Evolutionary conservation across 306 rosid species (phyloP).

Genomic region (Dryas octopetala): DNA sequence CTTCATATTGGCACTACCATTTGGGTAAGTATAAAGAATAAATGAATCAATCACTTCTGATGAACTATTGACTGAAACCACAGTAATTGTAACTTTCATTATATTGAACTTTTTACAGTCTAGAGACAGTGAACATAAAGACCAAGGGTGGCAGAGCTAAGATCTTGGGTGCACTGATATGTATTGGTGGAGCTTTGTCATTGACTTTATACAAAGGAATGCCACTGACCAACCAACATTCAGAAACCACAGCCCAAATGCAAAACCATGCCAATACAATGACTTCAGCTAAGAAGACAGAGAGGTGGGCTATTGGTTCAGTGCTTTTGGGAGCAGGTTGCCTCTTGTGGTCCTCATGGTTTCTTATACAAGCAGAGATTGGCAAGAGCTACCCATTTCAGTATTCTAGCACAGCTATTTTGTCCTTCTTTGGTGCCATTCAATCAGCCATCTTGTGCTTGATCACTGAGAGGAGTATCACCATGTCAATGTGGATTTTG

Average conservation of each 20-base stretch:
- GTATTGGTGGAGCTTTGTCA: conserved; percentile 63
- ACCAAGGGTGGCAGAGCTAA: conserved; percentile 68
- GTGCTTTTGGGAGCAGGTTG: conserved; percentile 50
- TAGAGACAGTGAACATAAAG: conserved; percentile 65
- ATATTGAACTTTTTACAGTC: conserved; percentile 39
- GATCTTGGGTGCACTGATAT: conserved; percentile 51
- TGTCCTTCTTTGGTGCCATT: conserved; percentile 64
- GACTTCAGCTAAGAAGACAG: conserved; percentile 24
- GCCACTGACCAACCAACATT: conserved; percentile 40
- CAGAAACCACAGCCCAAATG: conserved; percentile 14
- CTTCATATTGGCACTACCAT: conserved; percentile 69
- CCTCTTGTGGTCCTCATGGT: conserved; percentile 89
- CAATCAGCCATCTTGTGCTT: conserved; percentile 62
- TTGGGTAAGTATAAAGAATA: conserved; percentile 51
- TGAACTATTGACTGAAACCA: conserved; percentile 12
- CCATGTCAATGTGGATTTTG: conserved; percentile 58
- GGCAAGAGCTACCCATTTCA: conserved; percentile 64
- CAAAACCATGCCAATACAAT: conserved; percentile 7
- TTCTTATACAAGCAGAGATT: conserved; percentile 71
- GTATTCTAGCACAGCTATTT: conserved; percentile 77
- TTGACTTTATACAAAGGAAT: conserved; percentile 69
- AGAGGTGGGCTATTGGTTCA: conserved; percentile 67
- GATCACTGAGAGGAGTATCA: conserved; percentile 43
- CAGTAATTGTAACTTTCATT: not conserved
- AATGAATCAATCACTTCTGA: not conserved